Conservation (phyloP, 1,139 yeast genomes). For the Candida pseudoviswanathii region DNA sequence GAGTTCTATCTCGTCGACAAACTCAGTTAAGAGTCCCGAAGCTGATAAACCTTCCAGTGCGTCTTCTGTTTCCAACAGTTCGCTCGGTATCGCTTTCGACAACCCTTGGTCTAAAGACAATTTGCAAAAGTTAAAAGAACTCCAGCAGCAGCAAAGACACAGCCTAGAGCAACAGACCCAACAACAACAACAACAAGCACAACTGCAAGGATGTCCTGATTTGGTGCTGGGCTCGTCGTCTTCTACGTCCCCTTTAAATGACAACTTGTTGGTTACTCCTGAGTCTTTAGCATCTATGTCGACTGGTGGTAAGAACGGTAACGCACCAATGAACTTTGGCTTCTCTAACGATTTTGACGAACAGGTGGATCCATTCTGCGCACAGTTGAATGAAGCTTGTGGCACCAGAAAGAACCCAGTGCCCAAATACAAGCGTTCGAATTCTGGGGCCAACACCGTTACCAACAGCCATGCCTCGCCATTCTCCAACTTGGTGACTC, state of each 20-base stretch:
- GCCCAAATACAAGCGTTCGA: constrained; percentile 48
- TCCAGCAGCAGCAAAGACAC: constrained; percentile 11
- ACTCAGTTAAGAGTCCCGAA: constrained; percentile 15
- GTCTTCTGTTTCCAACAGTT: constrained; percentile 24
- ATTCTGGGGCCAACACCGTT: constrained; percentile 14
- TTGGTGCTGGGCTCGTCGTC: constrained; percentile 38
- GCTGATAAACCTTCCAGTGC: constrained; percentile 20
- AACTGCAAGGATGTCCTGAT: constrained; percentile 30
- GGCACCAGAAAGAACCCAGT: constrained; percentile 75
- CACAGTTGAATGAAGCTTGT: constrained; percentile 75
- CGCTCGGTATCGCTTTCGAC: constrained; percentile 23
- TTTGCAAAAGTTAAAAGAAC: constrained; percentile 15
- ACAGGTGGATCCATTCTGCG: constrained; percentile 66
- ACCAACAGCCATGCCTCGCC: constrained; percentile 19
- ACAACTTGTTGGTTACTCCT: constrained; percentile 40
- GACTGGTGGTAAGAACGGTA: constrained; percentile 13
- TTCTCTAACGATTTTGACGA: constrained; percentile 37
- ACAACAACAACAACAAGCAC: constrained; percentile 7
- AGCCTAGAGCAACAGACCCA: constrained; percentile 12
- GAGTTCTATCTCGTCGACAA: constrained; percentile 18
- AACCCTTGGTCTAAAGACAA: constrained; percentile 41
- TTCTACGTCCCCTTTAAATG: constrained; percentile 44
- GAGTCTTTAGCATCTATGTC: constrained; percentile 23
- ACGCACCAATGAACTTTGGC: constrained; percentile 21
- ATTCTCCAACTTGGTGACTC: constrained; percentile 20